Evolutionary conservation across 2,329 filamentous ascomycete species (phyloP), one percentile per base, ranked within the genome.

Genomic region (Talaromyces amestolkiae): DNA sequence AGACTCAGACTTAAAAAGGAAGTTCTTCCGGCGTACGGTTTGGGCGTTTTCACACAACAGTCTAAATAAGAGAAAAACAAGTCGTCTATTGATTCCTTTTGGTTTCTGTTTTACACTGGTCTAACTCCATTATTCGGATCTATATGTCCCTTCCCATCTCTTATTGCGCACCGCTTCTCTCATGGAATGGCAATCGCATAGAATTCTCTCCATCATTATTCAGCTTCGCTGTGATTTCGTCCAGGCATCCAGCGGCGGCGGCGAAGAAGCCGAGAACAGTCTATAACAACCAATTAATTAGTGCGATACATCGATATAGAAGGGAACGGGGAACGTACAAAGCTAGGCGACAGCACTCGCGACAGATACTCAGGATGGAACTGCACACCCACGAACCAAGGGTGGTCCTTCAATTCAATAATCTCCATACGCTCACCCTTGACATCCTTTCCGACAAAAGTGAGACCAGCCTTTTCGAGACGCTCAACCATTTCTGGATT

Each of bases 371-470:
- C 93, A 2, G 93, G 92, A 76, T 97, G 93, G 77, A 90, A 94
- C 78, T 97, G 93, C 9, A 95, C 90, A 68, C 90, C 89, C 19
- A 96, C 91, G 71, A 89, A 96, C 84, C 87, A 96, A 0, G 90
- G 91, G 76, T 96, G 92, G 69, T 94, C 88, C 75, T 89, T 88
- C 68, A 96, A 80, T 79, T 96, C 92, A 41, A 96, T 80, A 59
- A 93, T 85, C 80, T 96, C 92, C 89, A 95, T 92, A 37, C 92
- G 86, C 70, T 89, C 86, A 53, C 90, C 91, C 67, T 84, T 87
- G 65, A 91, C 88, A 72, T 96, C 92, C 77, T 92, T 93, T 69
- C 90, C 91, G 66, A 93, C 84, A 73, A 96, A 93, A 49, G 84
- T 81, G 37, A 97, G 81, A 0, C 92, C 93, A 5, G 84, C 86